A percentile compares a stretch with the other conserved stretches of the same genome.
Conservation (phyloP, 2,329 filamentous ascomycete genomes). For the Fusarium scirpi region DNA sequence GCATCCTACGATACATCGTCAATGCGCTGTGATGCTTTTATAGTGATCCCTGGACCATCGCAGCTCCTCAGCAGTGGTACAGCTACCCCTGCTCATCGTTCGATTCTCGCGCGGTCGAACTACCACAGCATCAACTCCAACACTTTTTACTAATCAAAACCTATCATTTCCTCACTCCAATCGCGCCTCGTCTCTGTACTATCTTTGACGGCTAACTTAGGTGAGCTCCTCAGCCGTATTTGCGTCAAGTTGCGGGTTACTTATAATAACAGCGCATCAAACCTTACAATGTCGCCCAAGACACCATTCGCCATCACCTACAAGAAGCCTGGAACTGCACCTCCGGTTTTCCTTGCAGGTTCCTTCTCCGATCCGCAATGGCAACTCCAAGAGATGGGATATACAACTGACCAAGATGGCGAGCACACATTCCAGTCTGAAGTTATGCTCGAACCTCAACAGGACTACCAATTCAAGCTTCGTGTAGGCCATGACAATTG, state of each 20-base stretch:
- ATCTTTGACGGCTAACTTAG: not conserved
- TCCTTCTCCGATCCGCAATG: constrained; percentile 76
- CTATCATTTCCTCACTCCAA: constrained; percentile 1
- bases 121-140: constrained; percentile 26
- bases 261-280: constrained; percentile 12
- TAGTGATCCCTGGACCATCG: constrained; percentile 13
- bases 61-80: constrained; percentile 13
- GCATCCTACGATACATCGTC: not conserved
- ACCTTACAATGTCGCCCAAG: constrained; percentile 30
- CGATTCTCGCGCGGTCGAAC: constrained; percentile 32
- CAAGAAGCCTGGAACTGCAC: constrained; percentile 67
- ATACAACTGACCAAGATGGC: constrained; percentile 61
- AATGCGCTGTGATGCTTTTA: constrained; percentile 17
- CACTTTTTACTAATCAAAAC: constrained; percentile 11
- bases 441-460: constrained; percentile 66
- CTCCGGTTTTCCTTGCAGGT: constrained; percentile 78
- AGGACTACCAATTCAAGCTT: constrained; percentile 81
- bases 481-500: constrained; percentile 74
- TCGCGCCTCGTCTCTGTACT: not conserved
- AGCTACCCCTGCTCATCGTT: constrained; percentile 41
- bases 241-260: not conserved
- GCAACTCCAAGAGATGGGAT: constrained; percentile 74
- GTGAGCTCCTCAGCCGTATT: not conserved
- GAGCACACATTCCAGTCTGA: constrained; percentile 69
- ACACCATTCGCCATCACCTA: constrained; percentile 70